Percentiles rank a stretch among this genome's conserved stretches.
Conservation (phyloP, 169 alveolate species). For the Eimeria acervulina region DNA sequence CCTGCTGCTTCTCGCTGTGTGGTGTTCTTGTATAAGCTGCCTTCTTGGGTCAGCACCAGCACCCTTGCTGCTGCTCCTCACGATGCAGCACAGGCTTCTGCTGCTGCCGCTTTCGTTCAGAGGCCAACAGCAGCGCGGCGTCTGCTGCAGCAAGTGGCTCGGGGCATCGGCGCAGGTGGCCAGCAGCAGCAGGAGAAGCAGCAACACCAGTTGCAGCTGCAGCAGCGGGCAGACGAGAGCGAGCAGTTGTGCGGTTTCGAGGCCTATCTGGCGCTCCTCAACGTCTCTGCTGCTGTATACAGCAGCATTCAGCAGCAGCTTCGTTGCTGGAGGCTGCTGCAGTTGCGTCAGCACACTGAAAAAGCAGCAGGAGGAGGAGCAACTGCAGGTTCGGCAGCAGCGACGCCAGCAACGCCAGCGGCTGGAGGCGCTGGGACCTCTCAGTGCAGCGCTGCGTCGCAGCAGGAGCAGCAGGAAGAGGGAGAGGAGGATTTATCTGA, state of each 20-base stretch:
- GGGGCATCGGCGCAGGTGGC: slow-evolving; percentile 22
- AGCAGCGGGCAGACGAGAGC: not conserved
- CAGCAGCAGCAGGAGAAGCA: slow-evolving; percentile 23
- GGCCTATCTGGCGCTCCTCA: slow-evolving; percentile 39
- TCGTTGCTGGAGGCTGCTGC: slow-evolving; percentile 67
- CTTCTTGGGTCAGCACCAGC: slow-evolving; percentile 62
- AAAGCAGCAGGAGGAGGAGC: slow-evolving; percentile 54
- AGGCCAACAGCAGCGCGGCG: slow-evolving; percentile 56
- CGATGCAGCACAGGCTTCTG: slow-evolving; percentile 72
- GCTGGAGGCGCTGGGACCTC: not conserved
- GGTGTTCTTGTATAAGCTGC: slow-evolving; percentile 41
- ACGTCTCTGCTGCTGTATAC: slow-evolving; percentile 60
- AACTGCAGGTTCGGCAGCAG: slow-evolving; percentile 15
- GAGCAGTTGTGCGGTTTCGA: slow-evolving; percentile 46
- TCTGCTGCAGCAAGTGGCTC: slow-evolving; percentile 33
- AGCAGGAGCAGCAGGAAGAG: slow-evolving; percentile 25
- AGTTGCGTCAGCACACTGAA: slow-evolving; percentile 73
- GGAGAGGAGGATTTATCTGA: not conserved
- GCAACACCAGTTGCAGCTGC: slow-evolving; percentile 19
- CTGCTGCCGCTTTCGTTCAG: slow-evolving; percentile 72
- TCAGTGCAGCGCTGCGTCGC: not conserved
- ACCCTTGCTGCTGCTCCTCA: slow-evolving; percentile 70
- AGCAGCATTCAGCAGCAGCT: slow-evolving; percentile 60
- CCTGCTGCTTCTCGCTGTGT: slow-evolving; percentile 64
- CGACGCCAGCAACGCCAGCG: not conserved